These are phyloP conservation scores for Ostreobium quekettii DNA, from an alignment of 139 green algal species.

Conservation along the genomic window DNA sequence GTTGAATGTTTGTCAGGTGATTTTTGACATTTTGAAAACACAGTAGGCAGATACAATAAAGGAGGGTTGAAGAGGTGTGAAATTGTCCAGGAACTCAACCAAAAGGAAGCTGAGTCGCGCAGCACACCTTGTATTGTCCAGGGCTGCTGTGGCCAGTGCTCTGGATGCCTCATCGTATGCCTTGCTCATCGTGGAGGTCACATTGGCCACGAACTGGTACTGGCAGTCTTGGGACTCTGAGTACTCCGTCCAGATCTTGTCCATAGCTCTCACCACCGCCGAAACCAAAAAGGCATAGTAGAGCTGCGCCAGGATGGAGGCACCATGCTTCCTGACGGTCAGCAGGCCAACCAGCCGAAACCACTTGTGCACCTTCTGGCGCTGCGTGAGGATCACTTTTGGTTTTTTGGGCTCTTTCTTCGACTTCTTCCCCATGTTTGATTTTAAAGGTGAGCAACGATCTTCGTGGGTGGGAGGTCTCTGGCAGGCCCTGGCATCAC, in stretches of 20 bases:
- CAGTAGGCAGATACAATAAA: no score
- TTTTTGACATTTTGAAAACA: no score
- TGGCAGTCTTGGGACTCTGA: neutral
- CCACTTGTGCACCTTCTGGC: neutral
- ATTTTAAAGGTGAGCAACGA: no score
- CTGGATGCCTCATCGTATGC: neutral
- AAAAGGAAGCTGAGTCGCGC: no score
- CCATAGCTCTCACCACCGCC: neutral
- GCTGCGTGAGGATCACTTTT: neutral
- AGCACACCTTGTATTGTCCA: neutral
- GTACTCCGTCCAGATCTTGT: neutral
- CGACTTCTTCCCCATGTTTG: conserved; percentile 5
- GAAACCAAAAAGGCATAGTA: neutral
- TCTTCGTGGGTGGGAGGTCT: no score
- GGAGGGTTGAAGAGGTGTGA: no score
- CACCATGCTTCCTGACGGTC: neutral
- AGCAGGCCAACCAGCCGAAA: neutral
- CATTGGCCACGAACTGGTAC: neutral
- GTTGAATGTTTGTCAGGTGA: no score
- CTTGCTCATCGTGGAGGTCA: neutral
- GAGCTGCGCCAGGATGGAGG: neutral
- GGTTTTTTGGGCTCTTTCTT: no score
- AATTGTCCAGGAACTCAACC: no score
- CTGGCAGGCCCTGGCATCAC: no score
- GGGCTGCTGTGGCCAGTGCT: neutral